Percentiles rank a stretch among this genome's conserved stretches.
Conservation (phyloP, 2,329 filamentous ascomycete species). For the Drechslerella stenobrocha region DNA sequence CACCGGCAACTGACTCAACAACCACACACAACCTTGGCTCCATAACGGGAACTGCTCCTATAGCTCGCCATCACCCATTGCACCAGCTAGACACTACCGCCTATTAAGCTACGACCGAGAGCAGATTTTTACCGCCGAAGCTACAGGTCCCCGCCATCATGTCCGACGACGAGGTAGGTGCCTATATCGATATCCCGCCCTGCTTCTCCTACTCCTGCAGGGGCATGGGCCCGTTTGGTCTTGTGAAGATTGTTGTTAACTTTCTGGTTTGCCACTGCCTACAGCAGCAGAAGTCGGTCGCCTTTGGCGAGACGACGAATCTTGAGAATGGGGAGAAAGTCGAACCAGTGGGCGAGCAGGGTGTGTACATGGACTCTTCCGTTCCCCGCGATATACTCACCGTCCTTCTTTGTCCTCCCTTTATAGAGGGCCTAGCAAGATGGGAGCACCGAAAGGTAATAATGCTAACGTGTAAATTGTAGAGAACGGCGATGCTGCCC, state of each 20-base stretch:
- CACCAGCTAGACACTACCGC: neutral
- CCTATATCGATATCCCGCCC: neutral
- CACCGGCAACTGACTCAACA: slow-evolving; percentile 37
- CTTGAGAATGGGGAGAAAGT: slow-evolving; percentile 42
- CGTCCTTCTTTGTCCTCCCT: no score
- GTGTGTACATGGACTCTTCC: slow-evolving; percentile 7
- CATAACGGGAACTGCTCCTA: slow-evolving; percentile 1
- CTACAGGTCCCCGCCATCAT: slow-evolving; percentile 13
- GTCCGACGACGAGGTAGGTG: slow-evolving; percentile 43
- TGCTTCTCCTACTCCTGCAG: neutral
- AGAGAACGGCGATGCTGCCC: slow-evolving; percentile 13
- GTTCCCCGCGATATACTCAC: neutral
- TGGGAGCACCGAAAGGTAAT: no score
- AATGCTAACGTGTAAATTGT: neutral
- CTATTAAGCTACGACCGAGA: neutral
- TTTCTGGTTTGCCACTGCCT: neutral
- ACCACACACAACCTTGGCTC: neutral
- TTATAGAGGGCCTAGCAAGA: no score
- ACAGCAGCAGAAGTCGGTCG: slow-evolving; percentile 45
- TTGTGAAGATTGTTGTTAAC: neutral
- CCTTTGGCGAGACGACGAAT: slow-evolving; percentile 45
- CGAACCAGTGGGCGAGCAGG: slow-evolving; percentile 12
- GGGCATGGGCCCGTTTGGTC: neutral
- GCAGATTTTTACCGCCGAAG: slow-evolving; percentile 2
- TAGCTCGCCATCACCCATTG: slow-evolving; percentile 20